phyloP scores from a whole-genome alignment of 2,329 filamentous ascomycete species.

The Alternaria atra region DNA sequence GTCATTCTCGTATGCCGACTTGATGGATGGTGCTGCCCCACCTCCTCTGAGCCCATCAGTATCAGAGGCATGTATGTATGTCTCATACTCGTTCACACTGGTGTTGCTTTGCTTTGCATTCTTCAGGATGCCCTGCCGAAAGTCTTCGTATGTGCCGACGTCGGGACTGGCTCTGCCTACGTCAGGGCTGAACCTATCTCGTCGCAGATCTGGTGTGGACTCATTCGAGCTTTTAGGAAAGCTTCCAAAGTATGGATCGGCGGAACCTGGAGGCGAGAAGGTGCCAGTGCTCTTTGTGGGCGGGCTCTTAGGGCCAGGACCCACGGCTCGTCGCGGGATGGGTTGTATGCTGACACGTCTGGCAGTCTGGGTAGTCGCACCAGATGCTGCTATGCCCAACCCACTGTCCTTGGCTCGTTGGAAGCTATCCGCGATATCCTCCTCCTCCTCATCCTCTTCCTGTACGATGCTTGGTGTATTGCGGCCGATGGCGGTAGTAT shows the following conservation, averaged over 20 bases:
- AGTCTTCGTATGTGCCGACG: conserved; percentile 40
- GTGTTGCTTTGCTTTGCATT: conserved; percentile 28
- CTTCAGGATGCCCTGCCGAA: conserved; percentile 35
- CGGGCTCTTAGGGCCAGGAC: conserved; percentile 28
- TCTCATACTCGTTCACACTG: conserved; percentile 41
- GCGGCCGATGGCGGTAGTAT: conserved; percentile 45
- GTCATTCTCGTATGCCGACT: conserved; percentile 48
- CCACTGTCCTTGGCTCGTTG: conserved; percentile 34
- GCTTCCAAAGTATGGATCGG: conserved; percentile 39
- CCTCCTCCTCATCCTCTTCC: conserved; percentile 46
- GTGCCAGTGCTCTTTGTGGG: conserved; percentile 29
- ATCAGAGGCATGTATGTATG: conserved; percentile 38
- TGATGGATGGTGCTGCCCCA: conserved; percentile 37
- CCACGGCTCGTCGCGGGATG: conserved; percentile 30
- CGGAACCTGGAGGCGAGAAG: conserved; percentile 38
- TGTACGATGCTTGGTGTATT: conserved; percentile 35
- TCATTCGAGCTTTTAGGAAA: conserved; percentile 39
- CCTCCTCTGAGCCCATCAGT: conserved; percentile 32
- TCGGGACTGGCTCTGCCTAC: conserved; percentile 36
- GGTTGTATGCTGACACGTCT: conserved; percentile 34
- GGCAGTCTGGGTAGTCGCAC: conserved; percentile 22
- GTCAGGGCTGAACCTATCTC: conserved; percentile 32
- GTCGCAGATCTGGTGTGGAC: conserved; percentile 46
- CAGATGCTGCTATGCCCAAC: conserved; percentile 46
- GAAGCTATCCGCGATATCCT: conserved; percentile 41